These are phyloP conservation scores for Cenococcum geophilum DNA, from an alignment of 495 filamentous ascomycete species.

Conservation along the genomic window DNA sequence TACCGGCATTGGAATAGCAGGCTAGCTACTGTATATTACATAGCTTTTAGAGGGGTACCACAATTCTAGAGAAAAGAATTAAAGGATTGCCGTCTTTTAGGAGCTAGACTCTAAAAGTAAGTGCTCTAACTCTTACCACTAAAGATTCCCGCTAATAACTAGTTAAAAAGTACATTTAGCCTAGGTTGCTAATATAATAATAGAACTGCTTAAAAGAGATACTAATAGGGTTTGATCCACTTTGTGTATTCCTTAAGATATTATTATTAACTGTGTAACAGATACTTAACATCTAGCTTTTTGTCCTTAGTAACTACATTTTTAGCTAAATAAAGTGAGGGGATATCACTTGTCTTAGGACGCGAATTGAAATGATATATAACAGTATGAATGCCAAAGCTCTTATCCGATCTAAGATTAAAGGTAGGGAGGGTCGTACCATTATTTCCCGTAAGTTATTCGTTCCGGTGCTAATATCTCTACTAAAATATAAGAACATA, in stretches of 20 bases:
- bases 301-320: background rate
- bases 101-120: background rate
- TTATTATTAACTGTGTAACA: background rate
- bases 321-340: background rate
- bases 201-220: background rate
- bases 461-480: too few species aligned
- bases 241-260: background rate
- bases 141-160: background rate
- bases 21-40: background rate
- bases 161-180: background rate
- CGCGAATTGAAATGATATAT: background rate
- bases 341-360: background rate
- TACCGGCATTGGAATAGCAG: background rate
- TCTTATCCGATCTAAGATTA: background rate
- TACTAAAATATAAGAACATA: background rate
- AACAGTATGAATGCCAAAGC: background rate
- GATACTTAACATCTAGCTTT: constrained; percentile 1
- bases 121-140: background rate
- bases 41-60: constrained; percentile 1
- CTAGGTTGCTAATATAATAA: background rate
- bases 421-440: background rate
- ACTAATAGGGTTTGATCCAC: background rate
- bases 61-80: background rate
- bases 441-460: background rate
- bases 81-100: background rate